Evolutionary conservation across 2,329 filamentous ascomycete species (phyloP).

Genomic region (Apiospora malaysiana): DNA sequence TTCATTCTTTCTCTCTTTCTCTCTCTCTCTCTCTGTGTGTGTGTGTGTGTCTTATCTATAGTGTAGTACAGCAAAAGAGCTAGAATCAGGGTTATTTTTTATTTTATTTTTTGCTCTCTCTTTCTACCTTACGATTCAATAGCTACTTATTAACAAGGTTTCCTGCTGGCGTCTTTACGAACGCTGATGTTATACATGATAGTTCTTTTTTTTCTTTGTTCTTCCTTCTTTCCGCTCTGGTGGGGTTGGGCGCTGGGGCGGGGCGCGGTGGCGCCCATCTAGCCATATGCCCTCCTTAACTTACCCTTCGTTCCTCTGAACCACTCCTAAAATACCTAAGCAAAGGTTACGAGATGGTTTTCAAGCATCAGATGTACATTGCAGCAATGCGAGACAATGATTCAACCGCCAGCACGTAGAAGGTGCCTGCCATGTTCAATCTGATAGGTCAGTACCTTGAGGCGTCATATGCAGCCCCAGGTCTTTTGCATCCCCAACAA

Average conservation of each 20-base stretch:
- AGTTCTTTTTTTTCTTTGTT: background rate
- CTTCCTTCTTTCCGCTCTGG: slow-evolving; percentile 7
- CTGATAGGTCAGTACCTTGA: background rate
- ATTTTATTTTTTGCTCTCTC: too few relatives aligned
- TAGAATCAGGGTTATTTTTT: background rate
- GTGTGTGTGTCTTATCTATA: too few relatives aligned
- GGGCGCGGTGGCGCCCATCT: background rate
- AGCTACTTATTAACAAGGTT: background rate
- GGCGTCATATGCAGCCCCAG: background rate
- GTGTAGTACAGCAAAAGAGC: background rate
- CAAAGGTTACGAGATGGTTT: background rate
- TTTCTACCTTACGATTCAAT: background rate
- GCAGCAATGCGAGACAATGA: background rate
- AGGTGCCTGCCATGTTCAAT: background rate
- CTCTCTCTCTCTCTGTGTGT: too few relatives aligned
- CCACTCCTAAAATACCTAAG: background rate
- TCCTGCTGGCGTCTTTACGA: background rate
- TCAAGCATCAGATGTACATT: background rate
- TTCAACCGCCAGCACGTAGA: background rate
- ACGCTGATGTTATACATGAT: too few relatives aligned
- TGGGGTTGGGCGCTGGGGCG: background rate
- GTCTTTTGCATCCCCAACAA: slow-evolving; percentile 12
- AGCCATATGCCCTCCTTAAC: background rate
- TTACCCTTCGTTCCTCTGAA: background rate
- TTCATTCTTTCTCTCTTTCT: background rate